A percentile compares a stretch with the other conserved stretches of the same genome.
These are phyloP conservation scores for Brassica cretica DNA, from an alignment of 345 rosid genomes.

Conservation along the genomic window DNA sequence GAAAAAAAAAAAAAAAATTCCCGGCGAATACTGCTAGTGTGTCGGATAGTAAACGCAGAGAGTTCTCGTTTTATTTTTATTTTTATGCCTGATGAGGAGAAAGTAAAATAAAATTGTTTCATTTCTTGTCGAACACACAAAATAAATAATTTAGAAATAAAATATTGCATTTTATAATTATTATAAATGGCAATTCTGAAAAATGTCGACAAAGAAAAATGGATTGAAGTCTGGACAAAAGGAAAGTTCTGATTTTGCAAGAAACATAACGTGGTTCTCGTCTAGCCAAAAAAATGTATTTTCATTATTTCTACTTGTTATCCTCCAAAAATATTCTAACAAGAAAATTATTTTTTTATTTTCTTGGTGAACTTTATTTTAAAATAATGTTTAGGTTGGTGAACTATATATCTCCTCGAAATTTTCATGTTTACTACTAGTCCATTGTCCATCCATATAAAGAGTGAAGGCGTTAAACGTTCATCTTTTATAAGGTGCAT, in stretches of 20 bases:
- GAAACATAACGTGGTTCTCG: background rate
- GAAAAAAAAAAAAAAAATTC: background rate
- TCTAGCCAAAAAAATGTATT: background rate
- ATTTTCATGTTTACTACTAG: background rate
- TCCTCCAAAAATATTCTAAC: background rate
- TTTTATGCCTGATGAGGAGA: background rate
- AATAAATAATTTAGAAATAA: too few relatives aligned
- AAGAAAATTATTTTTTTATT: too few relatives aligned
- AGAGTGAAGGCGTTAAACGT: too few relatives aligned
- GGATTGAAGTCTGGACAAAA: background rate
- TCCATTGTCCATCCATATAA: too few relatives aligned
- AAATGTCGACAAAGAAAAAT: too few relatives aligned
- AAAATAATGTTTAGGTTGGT: background rate
- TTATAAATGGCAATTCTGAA: too few relatives aligned
- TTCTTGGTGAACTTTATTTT: background rate
- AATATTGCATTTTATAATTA: too few relatives aligned
- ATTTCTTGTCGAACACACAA: too few relatives aligned
- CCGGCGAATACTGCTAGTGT: constrained; percentile 30
- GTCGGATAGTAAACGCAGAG: constrained; percentile 16
- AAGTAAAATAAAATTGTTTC: too few relatives aligned
- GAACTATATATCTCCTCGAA: background rate
- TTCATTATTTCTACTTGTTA: background rate
- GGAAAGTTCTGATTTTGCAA: background rate
- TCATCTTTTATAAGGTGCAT: too few relatives aligned
- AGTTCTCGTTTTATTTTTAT: background rate